phyloP scores from a whole-genome alignment of 2,329 filamentous ascomycete species.

The Fusarium sambucinum region DNA sequence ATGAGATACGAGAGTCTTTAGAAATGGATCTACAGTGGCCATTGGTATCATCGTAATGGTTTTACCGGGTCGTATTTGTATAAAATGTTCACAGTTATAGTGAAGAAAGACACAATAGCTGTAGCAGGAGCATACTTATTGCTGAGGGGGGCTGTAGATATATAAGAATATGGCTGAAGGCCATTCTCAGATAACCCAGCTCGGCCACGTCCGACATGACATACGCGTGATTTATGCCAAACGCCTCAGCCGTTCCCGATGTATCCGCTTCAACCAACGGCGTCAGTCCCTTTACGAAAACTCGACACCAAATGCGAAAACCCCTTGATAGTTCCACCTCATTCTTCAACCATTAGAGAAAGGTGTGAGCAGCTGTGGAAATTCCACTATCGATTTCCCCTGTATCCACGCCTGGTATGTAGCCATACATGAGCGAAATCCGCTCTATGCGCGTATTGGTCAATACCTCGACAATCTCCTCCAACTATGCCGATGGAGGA shows the following conservation, averaged over 20 bases:
- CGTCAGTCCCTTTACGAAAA: slow-evolving; percentile 26
- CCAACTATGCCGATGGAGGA: neutral
- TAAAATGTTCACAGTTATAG: neutral
- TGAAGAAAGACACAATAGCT: neutral
- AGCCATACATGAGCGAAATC: neutral
- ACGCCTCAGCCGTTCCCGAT: slow-evolving; percentile 13
- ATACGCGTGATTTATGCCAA: slow-evolving; percentile 23
- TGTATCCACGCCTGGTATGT: slow-evolving; percentile 1
- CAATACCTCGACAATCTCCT: neutral
- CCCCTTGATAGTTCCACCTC: slow-evolving; percentile 12
- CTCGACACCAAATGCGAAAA: slow-evolving; percentile 23
- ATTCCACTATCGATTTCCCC: slow-evolving; percentile 6
- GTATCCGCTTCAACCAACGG: slow-evolving; percentile 17
- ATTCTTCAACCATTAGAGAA: neutral
- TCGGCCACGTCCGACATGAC: slow-evolving; percentile 9
- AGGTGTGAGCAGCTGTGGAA: slow-evolving; percentile 15
- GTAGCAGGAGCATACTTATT: neutral
- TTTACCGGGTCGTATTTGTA: neutral
- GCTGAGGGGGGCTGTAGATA: neutral
- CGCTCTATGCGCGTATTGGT: neutral
- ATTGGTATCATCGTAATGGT: neutral
- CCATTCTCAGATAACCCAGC: neutral
- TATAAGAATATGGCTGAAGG: neutral
- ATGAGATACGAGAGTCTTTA: neutral
- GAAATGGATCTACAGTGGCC: neutral